Evolutionary conservation across 441 rosid genomes (phyloP).

Genomic region (Euphorbia schlechtendalii): DNA sequence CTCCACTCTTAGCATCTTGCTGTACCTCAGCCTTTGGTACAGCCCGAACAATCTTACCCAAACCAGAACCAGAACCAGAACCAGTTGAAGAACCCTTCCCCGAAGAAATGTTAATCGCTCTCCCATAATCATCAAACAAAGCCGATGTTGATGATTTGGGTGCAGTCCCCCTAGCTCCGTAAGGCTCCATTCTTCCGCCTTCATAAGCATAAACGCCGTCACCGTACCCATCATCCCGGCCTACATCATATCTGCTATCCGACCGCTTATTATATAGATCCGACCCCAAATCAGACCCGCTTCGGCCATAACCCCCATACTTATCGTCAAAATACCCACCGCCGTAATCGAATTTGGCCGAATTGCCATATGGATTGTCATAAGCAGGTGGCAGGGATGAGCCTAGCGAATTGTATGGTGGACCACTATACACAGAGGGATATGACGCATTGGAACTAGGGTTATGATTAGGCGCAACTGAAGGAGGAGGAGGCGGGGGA

Average conservation of each 20-base stretch:
- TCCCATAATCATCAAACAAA: constrained; percentile 87
- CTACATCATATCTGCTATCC: constrained; percentile 45
- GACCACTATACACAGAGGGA: constrained; percentile 43
- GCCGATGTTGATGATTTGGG: constrained; percentile 73
- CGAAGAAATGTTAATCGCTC: constrained; percentile 58
- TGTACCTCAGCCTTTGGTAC: constrained; percentile 84
- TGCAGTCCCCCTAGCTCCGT: constrained; percentile 89
- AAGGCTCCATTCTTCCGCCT: constrained; percentile 84
- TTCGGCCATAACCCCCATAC: constrained; percentile 36
- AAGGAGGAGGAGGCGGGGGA: constrained; percentile 22
- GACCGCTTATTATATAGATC: constrained; percentile 61
- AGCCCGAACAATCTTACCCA: constrained; percentile 91
- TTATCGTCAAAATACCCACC: constrained; percentile 42
- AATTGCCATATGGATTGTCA: constrained; percentile 43
- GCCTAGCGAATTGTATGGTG: constrained; percentile 38
- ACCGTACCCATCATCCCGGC: constrained; percentile 55
- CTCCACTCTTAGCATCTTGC: constrained; percentile 75
- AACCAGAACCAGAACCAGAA: constrained; percentile 29
- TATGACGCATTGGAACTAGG: constrained; percentile 31
- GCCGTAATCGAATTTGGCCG: constrained; percentile 47
- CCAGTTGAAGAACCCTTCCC: constrained; percentile 39
- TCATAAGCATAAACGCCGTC: constrained; percentile 84
- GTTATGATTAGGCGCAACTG: constrained; percentile 15
- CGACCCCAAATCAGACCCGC: constrained; percentile 46
- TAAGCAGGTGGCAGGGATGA: constrained; percentile 35